Evolutionary conservation across 73 alveolate species (phyloP), one percentile per base, ranked within the genome.

Genomic region (Breviolum minutum): DNA sequence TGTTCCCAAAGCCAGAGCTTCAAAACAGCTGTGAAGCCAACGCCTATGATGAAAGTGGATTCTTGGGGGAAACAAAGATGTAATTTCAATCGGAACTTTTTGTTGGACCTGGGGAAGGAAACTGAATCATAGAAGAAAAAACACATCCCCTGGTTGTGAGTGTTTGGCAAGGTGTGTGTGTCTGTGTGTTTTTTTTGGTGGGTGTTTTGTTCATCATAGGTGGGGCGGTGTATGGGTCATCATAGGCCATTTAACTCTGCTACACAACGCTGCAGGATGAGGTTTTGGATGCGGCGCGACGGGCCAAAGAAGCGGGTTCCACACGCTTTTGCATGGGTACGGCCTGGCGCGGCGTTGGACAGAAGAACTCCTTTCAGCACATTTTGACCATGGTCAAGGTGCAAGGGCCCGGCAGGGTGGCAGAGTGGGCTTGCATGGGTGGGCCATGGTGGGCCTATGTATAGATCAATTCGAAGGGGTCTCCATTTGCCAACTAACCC

Each of bases 341-440:
- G 14, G 99, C 99, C 85, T 94, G 99, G 99, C 91, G 99, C 7
- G 99, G 93, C 11, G 99, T 94, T 27, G 99, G 99, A 29, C 85
- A 76, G 99, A 94, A 94, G 94, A 94, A 80, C 71, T 68, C 99
- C 69, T 94, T 94, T 63, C 84, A 94, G 73, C 74, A 94, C 94
- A 80, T 94, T 77, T 27, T 94, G 40, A 80, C 91, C 64, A 94
- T 94, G 99, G 99, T 94, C 62, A 94, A 94, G 84, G 95, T 40
- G 54, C 54, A 2, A 40, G 54, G 0, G 54, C 14, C 82, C 48
- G 83, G 48, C 40, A 40, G 54, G 54, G 54, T 40, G 54, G 54
- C 54, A 40, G 54, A 40, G 54, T 40, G 54, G 54, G 54, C 5
- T 40, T 40, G 3, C 54, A 40, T 40, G 54, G 54, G 54, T 40